Evolutionary conservation across 768 basidiomycete species (phyloP), one percentile per base, ranked within the genome.

Genomic region (Pleurotus eryngii): DNA sequence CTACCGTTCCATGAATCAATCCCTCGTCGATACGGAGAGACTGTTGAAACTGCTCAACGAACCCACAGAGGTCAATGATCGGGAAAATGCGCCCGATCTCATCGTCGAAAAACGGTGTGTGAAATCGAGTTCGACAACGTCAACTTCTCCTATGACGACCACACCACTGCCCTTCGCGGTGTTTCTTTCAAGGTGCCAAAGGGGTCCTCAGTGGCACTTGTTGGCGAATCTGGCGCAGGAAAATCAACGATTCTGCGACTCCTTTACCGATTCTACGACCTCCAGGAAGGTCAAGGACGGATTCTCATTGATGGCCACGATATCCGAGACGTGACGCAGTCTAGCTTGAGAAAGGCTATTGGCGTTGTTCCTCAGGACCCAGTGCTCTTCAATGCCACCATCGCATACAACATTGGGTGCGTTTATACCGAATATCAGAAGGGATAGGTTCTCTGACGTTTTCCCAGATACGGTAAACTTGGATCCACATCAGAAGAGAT

Each of bases 111-210:
- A 78, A 86, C 51, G 87, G 94, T n/a, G n/a, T n/a, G n/a, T 3
- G 85, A 88, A 67, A 89, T 98, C 65, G 92, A 92, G 67, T 97
- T 98, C 68, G 87, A 92, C 24, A 85, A 96, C 63, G 95, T 96
- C 62, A 79, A 71, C 63, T 95, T 98, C 72, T 88, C 90, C 3
- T 96, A 97, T 70, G 89, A 91, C 63, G 79, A 79, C 3, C 81
- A 88, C 20, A 79, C 77, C 14, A 82, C 79, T 59, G 89, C 89
- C 0, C 77, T 98, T 14, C 81, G 85, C 59, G 83, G 83, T 27
- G 81, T 98, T 39, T 91, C 88, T 1, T 98, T 98, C 80, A 89
- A 83, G 64, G 87, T 98, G 17, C 90, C 90, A 0, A 91, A 89
- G 66, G 90, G 90, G 4, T 84, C 86, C 4, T 87, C 90, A 12